A percentile compares a stretch with the other conserved stretches of the same genome.
These are phyloP conservation scores for Diplodia corticola DNA, from an alignment of 2,329 filamentous ascomycete species.

Conservation along the genomic window DNA sequence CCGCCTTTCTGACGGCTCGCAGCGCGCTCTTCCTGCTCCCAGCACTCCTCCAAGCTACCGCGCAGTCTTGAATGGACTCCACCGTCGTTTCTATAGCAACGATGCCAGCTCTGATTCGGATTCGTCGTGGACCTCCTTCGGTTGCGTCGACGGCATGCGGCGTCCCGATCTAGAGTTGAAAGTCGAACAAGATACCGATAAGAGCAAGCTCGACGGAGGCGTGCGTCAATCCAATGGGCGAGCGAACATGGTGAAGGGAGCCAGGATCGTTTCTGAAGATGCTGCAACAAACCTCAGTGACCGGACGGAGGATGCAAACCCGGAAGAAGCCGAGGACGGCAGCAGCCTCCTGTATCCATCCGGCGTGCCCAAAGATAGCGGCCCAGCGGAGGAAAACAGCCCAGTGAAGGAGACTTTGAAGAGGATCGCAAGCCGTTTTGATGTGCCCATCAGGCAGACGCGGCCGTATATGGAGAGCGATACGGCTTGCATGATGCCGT, in stretches of 20 bases:
- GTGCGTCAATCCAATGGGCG: neutral
- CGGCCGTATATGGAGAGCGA: neutral
- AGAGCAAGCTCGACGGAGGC: neutral
- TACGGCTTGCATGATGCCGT: neutral
- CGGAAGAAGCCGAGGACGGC: neutral
- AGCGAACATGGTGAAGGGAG: neutral
- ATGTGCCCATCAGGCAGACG: neutral
- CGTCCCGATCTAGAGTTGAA: neutral
- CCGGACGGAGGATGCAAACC: neutral
- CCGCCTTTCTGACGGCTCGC: constrained; percentile 8
- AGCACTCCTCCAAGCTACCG: neutral
- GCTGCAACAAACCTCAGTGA: neutral
- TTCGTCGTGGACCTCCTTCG: constrained; percentile 18
- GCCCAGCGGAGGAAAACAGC: neutral
- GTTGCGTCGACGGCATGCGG: constrained; percentile 21
- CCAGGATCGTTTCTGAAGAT: neutral
- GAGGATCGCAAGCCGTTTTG: neutral
- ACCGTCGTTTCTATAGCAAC: constrained; percentile 5
- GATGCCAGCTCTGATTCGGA: neutral
- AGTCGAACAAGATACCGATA: neutral
- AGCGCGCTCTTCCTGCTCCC: neutral
- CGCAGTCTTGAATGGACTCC: neutral
- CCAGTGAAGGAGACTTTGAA: neutral
- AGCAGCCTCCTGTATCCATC: neutral
- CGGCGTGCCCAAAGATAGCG: neutral